Conservation (phyloP, 805 yeast genomes). For the Wickerhamomyces chambardii region DNA sequence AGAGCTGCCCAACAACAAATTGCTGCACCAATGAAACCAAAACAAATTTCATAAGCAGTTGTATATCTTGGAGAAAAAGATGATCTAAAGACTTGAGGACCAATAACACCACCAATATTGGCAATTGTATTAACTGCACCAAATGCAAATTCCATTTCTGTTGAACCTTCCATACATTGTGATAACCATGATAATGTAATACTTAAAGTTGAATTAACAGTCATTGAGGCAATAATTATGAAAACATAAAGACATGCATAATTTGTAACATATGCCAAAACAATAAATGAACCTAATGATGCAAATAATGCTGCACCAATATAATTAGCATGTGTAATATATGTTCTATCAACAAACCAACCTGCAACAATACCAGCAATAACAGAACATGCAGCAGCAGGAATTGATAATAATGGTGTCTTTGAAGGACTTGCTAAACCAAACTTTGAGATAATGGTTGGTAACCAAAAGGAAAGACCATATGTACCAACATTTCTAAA, state of each 20-base stretch:
- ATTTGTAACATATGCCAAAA: slow-evolving; percentile 2
- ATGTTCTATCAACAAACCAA: slow-evolving; percentile 7
- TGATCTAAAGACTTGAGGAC: slow-evolving; percentile 7
- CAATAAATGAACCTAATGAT: slow-evolving; percentile 1
- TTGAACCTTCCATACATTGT: slow-evolving; percentile 4
- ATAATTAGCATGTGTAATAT: slow-evolving; percentile 1
- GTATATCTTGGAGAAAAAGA: slow-evolving; percentile 5
- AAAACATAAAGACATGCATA: slow-evolving; percentile 4
- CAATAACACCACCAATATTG: slow-evolving; percentile 7
- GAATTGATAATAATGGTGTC: slow-evolving; percentile 9
- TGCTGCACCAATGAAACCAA: slow-evolving; percentile 3
- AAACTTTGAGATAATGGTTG: slow-evolving; percentile 6
- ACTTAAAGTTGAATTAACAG: slow-evolving; percentile 6
- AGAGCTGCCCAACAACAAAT: neutral
- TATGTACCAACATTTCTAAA: slow-evolving; percentile 9
- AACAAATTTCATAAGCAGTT: slow-evolving; percentile 4
- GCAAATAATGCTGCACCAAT: neutral
- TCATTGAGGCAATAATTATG: slow-evolving; percentile 4
- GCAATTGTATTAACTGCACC: slow-evolving; percentile 3
- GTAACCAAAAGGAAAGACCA: slow-evolving; percentile 9
- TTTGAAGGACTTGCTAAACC: slow-evolving; percentile 1
- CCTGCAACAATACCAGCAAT: slow-evolving; percentile 8
- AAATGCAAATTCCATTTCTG: slow-evolving; percentile 5
- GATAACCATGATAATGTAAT: slow-evolving; percentile 5
- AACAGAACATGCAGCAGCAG: slow-evolving; percentile 7